phyloP scores from a whole-genome alignment of 2,329 filamentous ascomycete genomes.

The Sporothrix sp. region DNA sequence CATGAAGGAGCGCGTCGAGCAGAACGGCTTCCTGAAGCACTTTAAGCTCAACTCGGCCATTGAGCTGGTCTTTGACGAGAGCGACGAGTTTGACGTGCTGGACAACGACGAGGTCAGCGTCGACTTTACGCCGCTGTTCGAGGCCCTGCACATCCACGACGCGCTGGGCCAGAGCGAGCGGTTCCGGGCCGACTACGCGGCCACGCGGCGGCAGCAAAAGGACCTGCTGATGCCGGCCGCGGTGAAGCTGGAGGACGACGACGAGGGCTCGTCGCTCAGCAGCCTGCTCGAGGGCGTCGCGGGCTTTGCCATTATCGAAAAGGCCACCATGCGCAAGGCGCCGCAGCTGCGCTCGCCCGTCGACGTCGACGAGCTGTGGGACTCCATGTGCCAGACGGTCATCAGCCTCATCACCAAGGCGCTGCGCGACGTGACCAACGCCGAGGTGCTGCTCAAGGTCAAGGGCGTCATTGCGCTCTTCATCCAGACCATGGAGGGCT shows the following conservation, averaged over 20 bases:
- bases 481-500: constrained; percentile 97
- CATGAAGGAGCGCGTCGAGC: constrained; percentile 72
- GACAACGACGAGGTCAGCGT: constrained; percentile 93
- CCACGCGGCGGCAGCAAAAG: constrained; percentile 81
- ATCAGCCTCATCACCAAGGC: constrained; percentile 74
- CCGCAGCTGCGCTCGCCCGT: constrained; percentile 71
- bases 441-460: constrained; percentile 84
- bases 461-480: constrained; percentile 90
- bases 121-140: constrained; percentile 88
- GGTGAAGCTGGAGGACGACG: constrained; percentile 70
- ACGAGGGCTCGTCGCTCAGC: constrained; percentile 79
- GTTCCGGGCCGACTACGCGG: constrained; percentile 85
- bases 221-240: constrained; percentile 73
- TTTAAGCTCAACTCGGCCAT: constrained; percentile 95
- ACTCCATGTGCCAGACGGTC: constrained; percentile 87
- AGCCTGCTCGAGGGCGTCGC: constrained; percentile 87
- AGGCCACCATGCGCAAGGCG: constrained; percentile 78
- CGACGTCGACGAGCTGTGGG: constrained; percentile 98
- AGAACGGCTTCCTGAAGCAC: constrained; percentile 62
- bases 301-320: constrained; percentile 93
- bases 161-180: constrained; percentile 86
- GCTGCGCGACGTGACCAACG: constrained; percentile 70
- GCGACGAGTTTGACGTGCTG: constrained; percentile 87
- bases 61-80: constrained; percentile 89
- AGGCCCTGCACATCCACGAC: constrained; percentile 93